phyloP scores from a whole-genome alignment of 2,329 filamentous ascomycete species.

The Aspergillus brunneoviolaceus region DNA sequence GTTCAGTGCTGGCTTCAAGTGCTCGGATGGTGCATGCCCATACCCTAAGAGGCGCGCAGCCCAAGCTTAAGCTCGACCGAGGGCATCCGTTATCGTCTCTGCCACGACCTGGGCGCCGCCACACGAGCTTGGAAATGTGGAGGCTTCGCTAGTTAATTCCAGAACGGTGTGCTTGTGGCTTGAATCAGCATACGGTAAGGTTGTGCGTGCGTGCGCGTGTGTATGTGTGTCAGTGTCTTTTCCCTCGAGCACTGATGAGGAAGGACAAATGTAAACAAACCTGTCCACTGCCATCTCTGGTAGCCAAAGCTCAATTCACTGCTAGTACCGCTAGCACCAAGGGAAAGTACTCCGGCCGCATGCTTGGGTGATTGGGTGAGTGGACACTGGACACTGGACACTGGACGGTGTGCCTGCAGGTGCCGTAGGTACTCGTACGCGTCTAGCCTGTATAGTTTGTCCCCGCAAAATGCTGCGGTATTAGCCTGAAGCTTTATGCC shows the following conservation, averaged over 20 bases:
- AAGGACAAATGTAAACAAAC: too few relatives aligned
- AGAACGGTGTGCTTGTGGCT: background rate
- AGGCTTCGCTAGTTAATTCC: background rate
- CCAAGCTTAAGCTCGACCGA: background rate
- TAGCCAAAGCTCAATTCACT: too few relatives aligned
- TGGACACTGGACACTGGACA: too few relatives aligned
- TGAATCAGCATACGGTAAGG: background rate
- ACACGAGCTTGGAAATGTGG: background rate
- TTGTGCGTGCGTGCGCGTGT: too few relatives aligned
- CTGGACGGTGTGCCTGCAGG: background rate
- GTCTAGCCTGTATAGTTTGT: background rate
- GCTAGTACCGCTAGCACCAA: too few relatives aligned
- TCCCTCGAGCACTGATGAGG: background rate
- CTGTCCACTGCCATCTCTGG: too few relatives aligned
- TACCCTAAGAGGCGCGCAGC: background rate
- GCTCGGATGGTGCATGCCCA: background rate
- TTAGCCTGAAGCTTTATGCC: conserved; percentile 1
- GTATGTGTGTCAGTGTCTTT: background rate
- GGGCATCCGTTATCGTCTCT: background rate
- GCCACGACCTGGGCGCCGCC: background rate
- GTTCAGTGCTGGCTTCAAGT: background rate
- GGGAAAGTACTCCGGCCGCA: background rate
- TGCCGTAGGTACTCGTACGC: too few relatives aligned
- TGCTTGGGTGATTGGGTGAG: background rate
- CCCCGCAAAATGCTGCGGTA: conserved; percentile 6